Base-by-base conservation (phyloP, 805 yeast species). In the Lipomyces yamanashiensis region DNA sequence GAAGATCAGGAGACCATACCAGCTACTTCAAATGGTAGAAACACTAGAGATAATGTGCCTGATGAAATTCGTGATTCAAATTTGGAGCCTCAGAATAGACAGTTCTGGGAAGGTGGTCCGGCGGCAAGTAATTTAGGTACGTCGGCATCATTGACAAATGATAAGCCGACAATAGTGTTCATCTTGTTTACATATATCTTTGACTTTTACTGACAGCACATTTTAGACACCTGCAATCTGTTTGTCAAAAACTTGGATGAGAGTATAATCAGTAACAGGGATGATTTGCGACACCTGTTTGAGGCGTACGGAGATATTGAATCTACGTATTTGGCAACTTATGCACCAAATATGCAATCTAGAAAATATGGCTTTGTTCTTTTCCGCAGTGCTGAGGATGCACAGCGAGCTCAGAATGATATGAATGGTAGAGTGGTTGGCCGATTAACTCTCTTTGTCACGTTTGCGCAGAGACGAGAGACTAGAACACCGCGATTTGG, bases 181-280 rank as follows among this genome's bases (percentile, higher is more conserved):
- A 49, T n/a, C 17, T 28, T 49, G 39, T 13, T 7, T 10, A 10
- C 1, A 2, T 8, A 13, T 5, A 9, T n/a, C 2, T 13, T 21
- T 23, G 13, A 21, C 1, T 1, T 23, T 12, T n/a, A 37, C 52
- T 23, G 33, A 48, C 13, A 3, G 15, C 13, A 48, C 4, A 23
- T n/a, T 9, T 15, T 33, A 17, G 67, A 64, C 28, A 58, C 64
- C 15, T 53, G 66, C 45, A 66, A 61, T 44, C 55, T 67, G 10
- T 67, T 51, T 50, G 64, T 67, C n/a, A 61, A 52, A 34, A 65
- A 65, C 43, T 36, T 67, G n/a, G 70, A 67, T 36, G 63, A 58
- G 8, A 44, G 37, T 8, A 37, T 58, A n/a, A 47, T 67, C n/a
- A 23, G 57, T 7, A 34, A 50, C 8, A 51, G 37, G 6, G 59